Conservation (phyloP, 768 basidiomycete genomes). For the Dentipellis sp. region DNA sequence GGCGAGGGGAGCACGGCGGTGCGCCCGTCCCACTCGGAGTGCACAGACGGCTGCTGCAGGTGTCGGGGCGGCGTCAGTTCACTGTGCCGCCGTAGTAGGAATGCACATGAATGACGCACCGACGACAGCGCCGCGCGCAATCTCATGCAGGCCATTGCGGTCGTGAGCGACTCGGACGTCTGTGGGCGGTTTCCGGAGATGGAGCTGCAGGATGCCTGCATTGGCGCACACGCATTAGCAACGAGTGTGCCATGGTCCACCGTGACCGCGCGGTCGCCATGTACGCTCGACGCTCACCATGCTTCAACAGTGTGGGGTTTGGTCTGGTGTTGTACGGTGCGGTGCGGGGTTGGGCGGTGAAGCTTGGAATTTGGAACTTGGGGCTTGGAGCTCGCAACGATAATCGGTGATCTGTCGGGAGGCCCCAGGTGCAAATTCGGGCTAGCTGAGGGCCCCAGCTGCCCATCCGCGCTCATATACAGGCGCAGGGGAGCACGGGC, state of each 20-base stretch:
- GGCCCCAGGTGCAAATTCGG: neutral
- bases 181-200: neutral
- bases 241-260: neutral
- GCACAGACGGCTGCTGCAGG: neutral
- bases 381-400: neutral
- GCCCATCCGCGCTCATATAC: conserved; percentile 1
- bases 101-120: neutral
- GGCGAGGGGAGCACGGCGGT: conserved; percentile 11
- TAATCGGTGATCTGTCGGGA: conserved; percentile 2
- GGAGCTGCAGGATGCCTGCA: neutral
- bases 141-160: neutral
- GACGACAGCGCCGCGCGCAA: neutral
- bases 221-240: too few relatives aligned
- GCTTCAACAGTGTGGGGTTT: neutral
- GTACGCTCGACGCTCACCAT: neutral
- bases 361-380: too few relatives aligned
- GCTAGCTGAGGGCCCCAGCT: neutral
- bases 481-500: too few relatives aligned
- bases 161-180: neutral
- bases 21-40: neutral
- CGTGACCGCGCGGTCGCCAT: neutral
- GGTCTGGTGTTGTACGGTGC: too few relatives aligned
- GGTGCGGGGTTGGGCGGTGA: too few relatives aligned
- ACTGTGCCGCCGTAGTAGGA: neutral
- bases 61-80: too few relatives aligned